Evolutionary conservation across 225 moss, liverwort and hornwort genomes (phyloP).

Genomic region (Straminergon stramineum): DNA sequence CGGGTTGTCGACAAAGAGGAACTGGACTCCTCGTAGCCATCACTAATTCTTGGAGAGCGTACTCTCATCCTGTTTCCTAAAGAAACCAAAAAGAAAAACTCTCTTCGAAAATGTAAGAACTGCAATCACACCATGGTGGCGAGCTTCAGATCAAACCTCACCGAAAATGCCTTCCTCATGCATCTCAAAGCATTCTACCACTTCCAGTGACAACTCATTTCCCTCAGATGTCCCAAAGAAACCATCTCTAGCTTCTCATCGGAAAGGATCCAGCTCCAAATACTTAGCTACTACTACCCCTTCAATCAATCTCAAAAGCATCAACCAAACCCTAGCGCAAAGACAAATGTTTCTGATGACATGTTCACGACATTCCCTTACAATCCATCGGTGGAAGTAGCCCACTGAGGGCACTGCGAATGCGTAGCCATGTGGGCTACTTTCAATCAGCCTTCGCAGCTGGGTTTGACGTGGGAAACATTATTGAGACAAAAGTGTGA

Average conservation of each 20-base stretch:
- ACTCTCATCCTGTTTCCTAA: conserved; percentile 19
- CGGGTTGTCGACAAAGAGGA: neutral
- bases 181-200: neutral
- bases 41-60: conserved; percentile 24
- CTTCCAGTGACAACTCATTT: neutral
- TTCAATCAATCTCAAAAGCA: neutral
- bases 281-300: neutral
- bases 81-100: neutral
- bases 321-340: neutral
- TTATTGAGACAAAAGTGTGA: neutral
- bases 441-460: neutral
- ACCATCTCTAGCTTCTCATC: neutral
- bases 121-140: neutral
- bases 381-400: no score
- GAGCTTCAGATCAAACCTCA: neutral
- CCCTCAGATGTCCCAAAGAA: neutral
- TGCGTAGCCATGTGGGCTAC: neutral
- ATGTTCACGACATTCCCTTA: neutral
- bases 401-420: neutral
- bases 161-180: neutral
- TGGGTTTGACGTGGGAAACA: neutral
- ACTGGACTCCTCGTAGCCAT: conserved; percentile 23
- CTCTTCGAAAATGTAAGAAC: neutral
- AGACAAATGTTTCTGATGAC: no score
- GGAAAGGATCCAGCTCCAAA: neutral